Conservation (phyloP, 139 green algal genomes). For the Chlorella sp. region DNA sequence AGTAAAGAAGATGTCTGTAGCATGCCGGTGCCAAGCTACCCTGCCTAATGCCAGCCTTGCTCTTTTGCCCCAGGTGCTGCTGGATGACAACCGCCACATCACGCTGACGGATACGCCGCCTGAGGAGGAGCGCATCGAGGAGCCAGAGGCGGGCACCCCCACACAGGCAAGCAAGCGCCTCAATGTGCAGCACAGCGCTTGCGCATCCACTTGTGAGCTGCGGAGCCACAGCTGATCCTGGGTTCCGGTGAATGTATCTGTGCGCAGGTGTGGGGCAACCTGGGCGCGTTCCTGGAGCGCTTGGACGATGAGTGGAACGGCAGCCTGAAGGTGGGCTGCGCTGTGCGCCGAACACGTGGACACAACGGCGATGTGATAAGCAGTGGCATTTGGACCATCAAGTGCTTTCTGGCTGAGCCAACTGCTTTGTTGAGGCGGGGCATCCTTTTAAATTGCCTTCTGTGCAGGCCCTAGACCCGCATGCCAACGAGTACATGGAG, state of each 20-base stretch:
- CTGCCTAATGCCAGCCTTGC: neutral
- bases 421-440: too few species aligned
- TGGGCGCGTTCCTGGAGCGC: conserved; percentile 94
- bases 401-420: too few species aligned
- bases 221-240: too few species aligned
- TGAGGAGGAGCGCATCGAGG: conserved; percentile 75
- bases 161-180: neutral
- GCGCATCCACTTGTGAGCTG: too few species aligned
- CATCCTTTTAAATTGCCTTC: neutral
- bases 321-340: conserved; percentile 91
- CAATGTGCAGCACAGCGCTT: too few species aligned
- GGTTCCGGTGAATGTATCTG: too few species aligned
- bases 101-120: conserved; percentile 73
- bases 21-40: too few species aligned
- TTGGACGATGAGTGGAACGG: conserved; percentile 99
- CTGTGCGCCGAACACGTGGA: too few species aligned
- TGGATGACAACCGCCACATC: conserved; percentile 30
- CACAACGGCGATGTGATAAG: too few species aligned
- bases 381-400: too few species aligned
- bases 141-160: conserved; percentile 25
- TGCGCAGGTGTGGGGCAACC: conserved; percentile 89
- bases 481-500: conserved; percentile 97
- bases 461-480: conserved; percentile 90
- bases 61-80: conserved; percentile 4
- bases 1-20: too few species aligned